phyloP scores from a whole-genome alignment of 495 filamentous ascomycete genomes.

The Ramalina peruviana region DNA sequence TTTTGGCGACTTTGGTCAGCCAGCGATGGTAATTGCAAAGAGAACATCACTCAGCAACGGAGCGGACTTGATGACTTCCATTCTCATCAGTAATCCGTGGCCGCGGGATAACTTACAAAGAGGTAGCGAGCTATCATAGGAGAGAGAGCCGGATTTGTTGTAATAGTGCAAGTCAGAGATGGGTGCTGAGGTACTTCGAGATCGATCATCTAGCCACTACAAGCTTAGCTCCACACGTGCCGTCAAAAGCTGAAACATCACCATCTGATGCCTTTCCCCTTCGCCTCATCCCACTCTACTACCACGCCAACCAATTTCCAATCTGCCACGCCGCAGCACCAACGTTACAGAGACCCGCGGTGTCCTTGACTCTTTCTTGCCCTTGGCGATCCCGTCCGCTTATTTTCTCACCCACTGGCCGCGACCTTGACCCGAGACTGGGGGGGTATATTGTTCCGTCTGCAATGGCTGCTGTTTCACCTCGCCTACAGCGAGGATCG shows the following conservation, averaged over 20 bases:
- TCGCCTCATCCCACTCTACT: background rate
- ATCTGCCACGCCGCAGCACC: background rate
- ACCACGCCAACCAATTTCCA: background rate
- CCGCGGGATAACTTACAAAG: background rate
- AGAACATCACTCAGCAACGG: background rate
- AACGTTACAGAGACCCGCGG: background rate
- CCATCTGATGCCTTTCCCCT: background rate
- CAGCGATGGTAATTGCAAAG: background rate
- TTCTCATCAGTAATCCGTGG: background rate
- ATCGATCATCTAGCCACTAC: background rate
- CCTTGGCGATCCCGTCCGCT: background rate
- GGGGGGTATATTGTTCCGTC: background rate
- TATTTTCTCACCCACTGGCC: no score
- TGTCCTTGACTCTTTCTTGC: background rate
- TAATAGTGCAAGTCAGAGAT: background rate
- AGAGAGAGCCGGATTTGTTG: background rate
- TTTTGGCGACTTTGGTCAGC: no score
- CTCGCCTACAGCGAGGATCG: background rate
- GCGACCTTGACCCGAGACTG: no score
- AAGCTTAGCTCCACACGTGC: background rate
- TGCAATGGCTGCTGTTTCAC: background rate
- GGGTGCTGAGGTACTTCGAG: background rate
- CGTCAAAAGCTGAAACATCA: constrained; percentile 1
- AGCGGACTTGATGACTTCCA: background rate
- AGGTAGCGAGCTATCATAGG: background rate